Conservation (phyloP, 805 yeast species). For the Metschnikowia chrysomelidarum region DNA sequence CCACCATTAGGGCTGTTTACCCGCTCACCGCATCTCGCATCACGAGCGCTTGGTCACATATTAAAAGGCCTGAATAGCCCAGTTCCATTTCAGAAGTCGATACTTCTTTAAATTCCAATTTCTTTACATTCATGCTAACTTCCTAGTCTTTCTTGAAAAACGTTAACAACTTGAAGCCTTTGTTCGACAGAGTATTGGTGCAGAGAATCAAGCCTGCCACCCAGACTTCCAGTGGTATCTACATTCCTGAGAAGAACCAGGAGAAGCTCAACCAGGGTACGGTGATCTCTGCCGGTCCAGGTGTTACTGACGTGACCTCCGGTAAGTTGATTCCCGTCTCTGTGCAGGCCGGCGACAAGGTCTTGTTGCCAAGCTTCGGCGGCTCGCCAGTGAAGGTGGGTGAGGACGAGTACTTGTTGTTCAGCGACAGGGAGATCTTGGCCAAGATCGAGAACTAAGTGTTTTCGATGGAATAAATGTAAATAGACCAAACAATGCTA, state of each 20-base stretch:
- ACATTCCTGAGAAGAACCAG: constrained; percentile 93
- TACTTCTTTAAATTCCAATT: no score
- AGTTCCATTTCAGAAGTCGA: not conserved
- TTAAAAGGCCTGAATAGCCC: no score
- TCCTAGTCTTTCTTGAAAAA: constrained; percentile 63
- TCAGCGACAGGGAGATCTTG: constrained; percentile 91
- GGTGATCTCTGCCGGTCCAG: constrained; percentile 95
- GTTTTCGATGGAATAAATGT: constrained; percentile 3
- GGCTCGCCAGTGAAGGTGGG: constrained; percentile 88
- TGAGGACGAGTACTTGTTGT: constrained; percentile 76
- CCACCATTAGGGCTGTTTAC: no score
- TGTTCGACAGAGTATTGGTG: constrained; percentile 93
- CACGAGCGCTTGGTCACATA: no score
- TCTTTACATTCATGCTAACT: constrained; percentile 23
- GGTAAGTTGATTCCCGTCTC: constrained; percentile 73
- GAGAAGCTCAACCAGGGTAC: constrained; percentile 90
- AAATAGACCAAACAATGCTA: constrained; percentile 6
- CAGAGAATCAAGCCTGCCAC: constrained; percentile 91
- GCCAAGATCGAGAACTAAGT: constrained; percentile 71
- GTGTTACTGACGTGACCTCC: constrained; percentile 63
- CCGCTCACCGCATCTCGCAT: no score
- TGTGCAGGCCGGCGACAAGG: constrained; percentile 89
- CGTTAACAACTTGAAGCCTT: constrained; percentile 85
- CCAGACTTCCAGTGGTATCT: constrained; percentile 89
- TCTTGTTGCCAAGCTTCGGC: constrained; percentile 91